Conservation (phyloP, 1,284 basidiomycete species). For the Vanrija sp. region DNA sequence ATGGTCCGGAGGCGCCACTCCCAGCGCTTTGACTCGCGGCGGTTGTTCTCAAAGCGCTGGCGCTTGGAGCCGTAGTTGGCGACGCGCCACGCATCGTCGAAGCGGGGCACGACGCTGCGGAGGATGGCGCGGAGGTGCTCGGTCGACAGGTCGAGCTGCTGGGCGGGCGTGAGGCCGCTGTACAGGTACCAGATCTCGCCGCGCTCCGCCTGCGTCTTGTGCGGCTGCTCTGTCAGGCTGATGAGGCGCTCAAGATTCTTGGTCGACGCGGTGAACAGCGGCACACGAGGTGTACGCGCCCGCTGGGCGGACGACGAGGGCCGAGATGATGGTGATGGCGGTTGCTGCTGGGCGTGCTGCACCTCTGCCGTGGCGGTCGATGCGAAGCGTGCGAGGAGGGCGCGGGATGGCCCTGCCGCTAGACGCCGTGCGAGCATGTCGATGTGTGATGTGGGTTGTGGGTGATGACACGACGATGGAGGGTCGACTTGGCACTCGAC, state of each 20-base stretch:
- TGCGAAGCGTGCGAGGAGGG: not conserved
- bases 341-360: not conserved
- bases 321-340: not conserved
- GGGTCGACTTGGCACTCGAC: not conserved
- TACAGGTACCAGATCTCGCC: not conserved
- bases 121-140: conserved; percentile 6
- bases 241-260: not conserved
- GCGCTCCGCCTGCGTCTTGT: not conserved
- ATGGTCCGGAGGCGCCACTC: conserved; percentile 9
- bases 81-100: conserved; percentile 5
- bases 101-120: conserved; percentile 10
- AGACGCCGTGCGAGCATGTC: conserved; percentile 12
- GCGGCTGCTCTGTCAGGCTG: not conserved
- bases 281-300: too few species aligned
- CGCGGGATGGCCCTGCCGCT: conserved; percentile 10
- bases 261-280: not conserved
- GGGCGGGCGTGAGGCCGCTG: not conserved
- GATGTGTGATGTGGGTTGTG: not conserved
- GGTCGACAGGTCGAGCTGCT: conserved; percentile 6
- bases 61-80: not conserved
- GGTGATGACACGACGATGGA: not conserved
- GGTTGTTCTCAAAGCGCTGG: not conserved
- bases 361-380: not conserved
- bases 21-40: not conserved
- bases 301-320: too few species aligned